Conservation (phyloP, 2,329 filamentous ascomycete genomes). For the Colletotrichum sp. region DNA sequence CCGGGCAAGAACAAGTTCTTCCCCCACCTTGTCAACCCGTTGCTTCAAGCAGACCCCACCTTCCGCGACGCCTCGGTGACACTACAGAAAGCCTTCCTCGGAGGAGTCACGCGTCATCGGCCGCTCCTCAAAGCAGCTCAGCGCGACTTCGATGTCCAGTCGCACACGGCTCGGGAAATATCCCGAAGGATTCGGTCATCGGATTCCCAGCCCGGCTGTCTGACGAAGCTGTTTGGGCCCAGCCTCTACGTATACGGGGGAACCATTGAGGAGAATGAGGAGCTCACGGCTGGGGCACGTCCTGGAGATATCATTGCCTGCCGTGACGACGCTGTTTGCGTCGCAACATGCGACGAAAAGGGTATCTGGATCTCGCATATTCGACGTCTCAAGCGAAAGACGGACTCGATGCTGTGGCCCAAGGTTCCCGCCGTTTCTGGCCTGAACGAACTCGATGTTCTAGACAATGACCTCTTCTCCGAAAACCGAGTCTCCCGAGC, state of each 20-base stretch:
- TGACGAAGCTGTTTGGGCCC: slow-evolving; percentile 39
- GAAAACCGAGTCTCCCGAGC: slow-evolving; percentile 11
- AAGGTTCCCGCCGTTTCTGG: slow-evolving; percentile 42
- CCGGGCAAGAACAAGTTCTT: slow-evolving; percentile 7
- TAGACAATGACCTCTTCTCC: slow-evolving; percentile 23
- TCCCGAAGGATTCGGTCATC: slow-evolving; percentile 44
- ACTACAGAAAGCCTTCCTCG: slow-evolving; percentile 38
- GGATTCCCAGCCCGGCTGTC: slow-evolving; percentile 45
- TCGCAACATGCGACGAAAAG: slow-evolving; percentile 40
- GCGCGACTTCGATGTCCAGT: slow-evolving; percentile 38
- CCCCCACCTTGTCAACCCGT: slow-evolving; percentile 21
- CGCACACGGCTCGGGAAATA: slow-evolving; percentile 39
- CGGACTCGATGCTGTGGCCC: slow-evolving; percentile 42
- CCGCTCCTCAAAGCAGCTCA: slow-evolving; percentile 43
- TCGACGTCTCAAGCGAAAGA: slow-evolving; percentile 39
- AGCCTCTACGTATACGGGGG: slow-evolving; percentile 45
- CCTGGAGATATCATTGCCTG: slow-evolving; percentile 36
- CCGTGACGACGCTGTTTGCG: slow-evolving; percentile 39
- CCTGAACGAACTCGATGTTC: slow-evolving; percentile 36
- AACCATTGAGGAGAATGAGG: slow-evolving; percentile 35
- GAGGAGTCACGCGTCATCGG: slow-evolving; percentile 38
- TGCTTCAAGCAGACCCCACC: slow-evolving; percentile 8
- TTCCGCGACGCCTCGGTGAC: slow-evolving; percentile 31
- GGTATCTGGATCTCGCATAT: slow-evolving; percentile 47
- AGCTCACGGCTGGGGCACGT: slow-evolving; percentile 11